A percentile compares a stretch with the other conserved stretches of the same genome.
These are phyloP conservation scores for Nematocida minor DNA, from an alignment of 371 early-diverging fungal species.

Conservation along the genomic window DNA sequence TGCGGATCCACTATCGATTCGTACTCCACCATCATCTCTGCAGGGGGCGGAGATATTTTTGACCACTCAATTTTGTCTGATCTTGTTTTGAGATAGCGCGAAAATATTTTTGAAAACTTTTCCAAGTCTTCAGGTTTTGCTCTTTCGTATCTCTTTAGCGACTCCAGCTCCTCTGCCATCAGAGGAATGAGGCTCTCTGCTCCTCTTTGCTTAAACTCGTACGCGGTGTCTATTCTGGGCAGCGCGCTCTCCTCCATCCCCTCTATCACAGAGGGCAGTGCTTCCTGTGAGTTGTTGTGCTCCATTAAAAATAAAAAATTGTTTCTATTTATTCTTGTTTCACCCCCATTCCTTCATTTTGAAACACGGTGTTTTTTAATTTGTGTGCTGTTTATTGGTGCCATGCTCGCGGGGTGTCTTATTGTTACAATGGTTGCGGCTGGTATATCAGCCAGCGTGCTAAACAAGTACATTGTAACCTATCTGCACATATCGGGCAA, in stretches of 20 bases:
- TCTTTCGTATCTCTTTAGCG: conserved; percentile 32
- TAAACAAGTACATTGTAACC: conserved; percentile 63
- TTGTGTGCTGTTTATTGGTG: background rate
- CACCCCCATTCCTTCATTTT: background rate
- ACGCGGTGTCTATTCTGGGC: conserved; percentile 20
- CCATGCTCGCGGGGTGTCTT: background rate
- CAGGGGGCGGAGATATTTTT: conserved; percentile 57
- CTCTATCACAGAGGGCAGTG: background rate
- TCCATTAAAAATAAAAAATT: conserved; percentile 27
- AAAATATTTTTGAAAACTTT: conserved; percentile 60
- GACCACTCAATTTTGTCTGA: conserved; percentile 63
- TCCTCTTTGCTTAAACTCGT: conserved; percentile 49
- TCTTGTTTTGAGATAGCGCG: conserved; percentile 55
- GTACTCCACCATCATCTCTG: conserved; percentile 59
- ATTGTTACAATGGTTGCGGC: conserved; percentile 13
- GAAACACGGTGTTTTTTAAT: background rate
- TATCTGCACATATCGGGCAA: conserved; percentile 42
- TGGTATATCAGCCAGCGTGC: conserved; percentile 27
- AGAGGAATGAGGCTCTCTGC: conserved; percentile 41
- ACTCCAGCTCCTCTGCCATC: conserved; percentile 56
- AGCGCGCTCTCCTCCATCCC: background rate
- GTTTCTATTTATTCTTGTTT: conserved; percentile 8
- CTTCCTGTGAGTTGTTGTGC: background rate
- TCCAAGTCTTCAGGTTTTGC: conserved; percentile 48
- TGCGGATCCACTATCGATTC: background rate